Conservation (phyloP, 441 rosid genomes). For the Syzygium malaccense region DNA sequence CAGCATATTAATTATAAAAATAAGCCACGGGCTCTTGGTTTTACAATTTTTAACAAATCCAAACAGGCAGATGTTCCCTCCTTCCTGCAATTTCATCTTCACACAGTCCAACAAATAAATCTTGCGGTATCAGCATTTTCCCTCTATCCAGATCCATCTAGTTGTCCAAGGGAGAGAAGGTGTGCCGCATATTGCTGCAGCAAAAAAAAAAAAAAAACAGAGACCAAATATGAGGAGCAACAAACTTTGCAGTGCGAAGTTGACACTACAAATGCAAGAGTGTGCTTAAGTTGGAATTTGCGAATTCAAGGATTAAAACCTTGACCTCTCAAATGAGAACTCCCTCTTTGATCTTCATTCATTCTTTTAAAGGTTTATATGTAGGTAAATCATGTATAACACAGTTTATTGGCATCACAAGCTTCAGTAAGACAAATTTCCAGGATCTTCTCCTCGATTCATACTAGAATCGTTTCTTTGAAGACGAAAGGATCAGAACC, state of each 20-base stretch:
- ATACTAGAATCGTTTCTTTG: neutral
- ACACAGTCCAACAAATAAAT: neutral
- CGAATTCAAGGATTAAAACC: neutral
- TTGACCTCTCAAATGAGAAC: neutral
- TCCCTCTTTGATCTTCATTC: neutral
- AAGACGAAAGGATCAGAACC: neutral
- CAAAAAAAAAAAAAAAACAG: neutral
- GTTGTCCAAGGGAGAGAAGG: conserved; percentile 79
- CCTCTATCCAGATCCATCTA: conserved; percentile 65
- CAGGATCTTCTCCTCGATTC: neutral
- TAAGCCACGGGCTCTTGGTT: neutral
- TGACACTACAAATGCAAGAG: neutral
- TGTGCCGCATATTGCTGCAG: conserved; percentile 90
- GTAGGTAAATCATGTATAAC: neutral
- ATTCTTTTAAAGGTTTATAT: neutral
- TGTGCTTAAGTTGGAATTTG: neutral
- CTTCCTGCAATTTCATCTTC: neutral
- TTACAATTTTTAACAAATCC: neutral
- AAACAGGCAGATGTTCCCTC: neutral
- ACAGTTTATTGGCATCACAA: neutral
- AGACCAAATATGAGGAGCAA: neutral
- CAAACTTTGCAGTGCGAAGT: neutral
- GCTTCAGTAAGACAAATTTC: neutral
- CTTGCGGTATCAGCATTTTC: neutral
- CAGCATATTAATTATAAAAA: neutral